Percentiles rank a stretch among this genome's conserved stretches.
These are phyloP conservation scores for Ceratocystis albifundus DNA, from an alignment of 2,329 filamentous ascomycete genomes.

Conservation along the genomic window DNA sequence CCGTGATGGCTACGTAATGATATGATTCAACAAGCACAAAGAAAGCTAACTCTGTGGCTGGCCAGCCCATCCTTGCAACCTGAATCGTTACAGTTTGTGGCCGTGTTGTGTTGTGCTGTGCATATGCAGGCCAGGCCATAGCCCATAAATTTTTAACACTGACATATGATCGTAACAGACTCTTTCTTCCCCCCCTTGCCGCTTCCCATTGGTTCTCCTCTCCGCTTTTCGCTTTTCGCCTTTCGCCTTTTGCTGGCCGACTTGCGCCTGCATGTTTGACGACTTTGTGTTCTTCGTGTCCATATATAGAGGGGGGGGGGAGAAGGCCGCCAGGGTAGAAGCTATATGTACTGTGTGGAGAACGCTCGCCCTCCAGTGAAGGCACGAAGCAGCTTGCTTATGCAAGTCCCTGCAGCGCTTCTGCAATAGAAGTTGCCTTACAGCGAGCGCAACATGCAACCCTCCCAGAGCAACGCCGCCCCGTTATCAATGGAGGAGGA, in stretches of 20 bases:
- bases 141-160: neutral
- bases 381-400: conserved; percentile 1
- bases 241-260: neutral
- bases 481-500: neutral
- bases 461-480: neutral
- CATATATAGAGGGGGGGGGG: conserved; percentile 11
- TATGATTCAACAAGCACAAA: neutral
- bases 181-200: neutral
- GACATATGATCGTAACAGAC: neutral
- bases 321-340: neutral
- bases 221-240: too few species aligned
- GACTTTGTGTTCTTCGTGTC: neutral
- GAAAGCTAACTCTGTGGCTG: neutral
- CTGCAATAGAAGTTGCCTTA: conserved; percentile 4
- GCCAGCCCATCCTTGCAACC: neutral
- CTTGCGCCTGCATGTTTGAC: neutral
- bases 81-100: conserved; percentile 5
- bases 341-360: conserved; percentile 11
- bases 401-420: conserved; percentile 5
- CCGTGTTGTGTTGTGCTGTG: conserved; percentile 11
- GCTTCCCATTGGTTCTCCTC: neutral
- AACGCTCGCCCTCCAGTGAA: neutral
- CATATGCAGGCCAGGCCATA: neutral
- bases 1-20: neutral
- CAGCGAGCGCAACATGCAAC: neutral